phyloP scores from a whole-genome alignment of 2,329 filamentous ascomycete species.

The Scedosporium apiospermum region DNA sequence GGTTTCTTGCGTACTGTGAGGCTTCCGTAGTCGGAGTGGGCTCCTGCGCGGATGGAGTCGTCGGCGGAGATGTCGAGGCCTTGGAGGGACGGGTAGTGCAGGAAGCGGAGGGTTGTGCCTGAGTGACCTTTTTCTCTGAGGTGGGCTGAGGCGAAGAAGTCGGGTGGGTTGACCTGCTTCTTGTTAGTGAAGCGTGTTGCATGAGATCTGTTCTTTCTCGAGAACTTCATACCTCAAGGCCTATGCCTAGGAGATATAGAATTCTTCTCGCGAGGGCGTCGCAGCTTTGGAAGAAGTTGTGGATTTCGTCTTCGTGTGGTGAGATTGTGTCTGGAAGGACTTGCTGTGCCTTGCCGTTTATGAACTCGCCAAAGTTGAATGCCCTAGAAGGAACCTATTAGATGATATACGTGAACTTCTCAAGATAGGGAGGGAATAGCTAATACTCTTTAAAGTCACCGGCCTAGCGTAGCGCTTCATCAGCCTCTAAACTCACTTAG shows the following conservation, averaged over 20 bases:
- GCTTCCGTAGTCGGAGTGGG: constrained; percentile 79
- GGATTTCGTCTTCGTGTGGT: constrained; percentile 50
- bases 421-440: constrained; percentile 10
- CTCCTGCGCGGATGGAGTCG: constrained; percentile 65
- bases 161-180: constrained; percentile 32
- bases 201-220: neutral
- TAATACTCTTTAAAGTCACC: constrained; percentile 81
- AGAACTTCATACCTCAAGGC: constrained; percentile 60
- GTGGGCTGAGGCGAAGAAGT: constrained; percentile 48
- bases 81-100: constrained; percentile 55
- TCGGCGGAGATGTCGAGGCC: constrained; percentile 21
- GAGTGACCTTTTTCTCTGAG: constrained; percentile 33
- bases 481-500: neutral
- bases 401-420: neutral
- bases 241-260: constrained; percentile 67
- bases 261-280: constrained; percentile 63
- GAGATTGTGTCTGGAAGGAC: constrained; percentile 60
- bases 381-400: constrained; percentile 42
- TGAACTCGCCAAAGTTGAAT: constrained; percentile 84
- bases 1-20: constrained; percentile 31
- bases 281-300: constrained; percentile 60
- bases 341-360: constrained; percentile 60
- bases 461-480: constrained; percentile 34
- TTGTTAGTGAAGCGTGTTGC: neutral
- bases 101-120: constrained; percentile 55